Base-by-base conservation (phyloP, 331 rosid genomes). In the Spiraea crenata region DNA sequence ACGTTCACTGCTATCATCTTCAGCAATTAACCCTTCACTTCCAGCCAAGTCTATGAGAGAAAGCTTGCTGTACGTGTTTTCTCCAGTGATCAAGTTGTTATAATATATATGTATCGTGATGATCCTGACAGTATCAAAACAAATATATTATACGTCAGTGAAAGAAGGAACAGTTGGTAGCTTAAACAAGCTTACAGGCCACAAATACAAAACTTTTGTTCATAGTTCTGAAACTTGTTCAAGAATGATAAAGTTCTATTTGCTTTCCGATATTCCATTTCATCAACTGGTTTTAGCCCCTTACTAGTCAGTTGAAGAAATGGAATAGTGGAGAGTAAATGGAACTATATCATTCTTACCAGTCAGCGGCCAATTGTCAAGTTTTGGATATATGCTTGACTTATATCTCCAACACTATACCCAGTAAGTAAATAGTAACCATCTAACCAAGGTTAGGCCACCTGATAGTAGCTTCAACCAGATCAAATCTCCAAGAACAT, bases 41-140 rank as follows among this genome's bases (percentile, higher is more conserved):
- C 99, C 99, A 79, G 99, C 99, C 82, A 91, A 86, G 85, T 95
- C 98, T 68, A 87, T 90, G 59, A 95, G 82, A 81, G 82, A 84
- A 16, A 93, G 92, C 84, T 93, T 93, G 87, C 97, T 91, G 70
- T 89, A 89, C 10, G 89, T 83, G 77, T 76, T 91, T 74, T 91
- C 96, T 42, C 90, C 90, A 0, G 96, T 91, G 79, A 87, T 86
- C 77, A 83, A 67, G 81, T 91, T 89, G 85, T 79, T 80, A 65
- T 87, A 87, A 74, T 80, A 83, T 77, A 91, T 82, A 75, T 93
- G 97, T 82, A 82, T 67, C 1, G 93, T 86, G 82, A 89, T 78
- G 68, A 87, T 85, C 97, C 99, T 91, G 92, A 10, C 57, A 80
- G 68, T 42, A 76, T 70, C 60, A 76, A 74, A 54, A 65, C 63